Percentiles rank a stretch among this genome's conserved stretches.
Evolutionary conservation across 2,329 filamentous ascomycete genomes (phyloP).

Genomic region (Botrytis galanthina): DNA sequence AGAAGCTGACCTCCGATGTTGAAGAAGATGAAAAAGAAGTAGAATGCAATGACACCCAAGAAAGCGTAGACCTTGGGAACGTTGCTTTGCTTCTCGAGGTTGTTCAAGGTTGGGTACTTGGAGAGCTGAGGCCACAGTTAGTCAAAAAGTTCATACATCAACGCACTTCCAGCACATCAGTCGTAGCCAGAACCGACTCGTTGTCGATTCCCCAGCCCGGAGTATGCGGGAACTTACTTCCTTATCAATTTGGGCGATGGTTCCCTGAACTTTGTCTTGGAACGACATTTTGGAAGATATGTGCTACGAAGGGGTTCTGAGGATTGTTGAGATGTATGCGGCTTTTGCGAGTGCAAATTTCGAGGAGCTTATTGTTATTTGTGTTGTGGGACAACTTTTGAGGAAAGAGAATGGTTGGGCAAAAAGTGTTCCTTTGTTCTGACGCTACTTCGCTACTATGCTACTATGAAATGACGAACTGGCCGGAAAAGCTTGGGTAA

Average conservation of each 20-base stretch:
- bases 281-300: slow-evolving; percentile 65
- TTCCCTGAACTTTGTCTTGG: slow-evolving; percentile 74
- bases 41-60: slow-evolving; percentile 72
- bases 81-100: slow-evolving; percentile 79
- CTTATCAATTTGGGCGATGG: slow-evolving; percentile 76
- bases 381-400: slow-evolving; percentile 9
- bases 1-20: slow-evolving; percentile 87
- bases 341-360: slow-evolving; percentile 9
- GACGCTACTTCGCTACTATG: slow-evolving; percentile 5
- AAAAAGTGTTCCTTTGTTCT: slow-evolving; percentile 21
- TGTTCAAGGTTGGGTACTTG: slow-evolving; percentile 80
- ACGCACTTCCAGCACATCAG: neutral
- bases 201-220: slow-evolving; percentile 2
- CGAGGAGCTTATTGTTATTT: slow-evolving; percentile 18
- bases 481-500: slow-evolving; percentile 9
- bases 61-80: slow-evolving; percentile 83
- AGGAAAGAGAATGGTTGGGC: slow-evolving; percentile 9
- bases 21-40: slow-evolving; percentile 91
- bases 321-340: neutral
- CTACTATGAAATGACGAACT: slow-evolving; percentile 16
- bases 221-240: slow-evolving; percentile 58
- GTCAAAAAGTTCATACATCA: neutral
- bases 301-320: neutral
- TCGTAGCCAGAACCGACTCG: neutral
- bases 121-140: slow-evolving; percentile 57